phyloP scores from a whole-genome alignment of 2,329 filamentous ascomycete genomes.

The Xylariaceae sp. region DNA sequence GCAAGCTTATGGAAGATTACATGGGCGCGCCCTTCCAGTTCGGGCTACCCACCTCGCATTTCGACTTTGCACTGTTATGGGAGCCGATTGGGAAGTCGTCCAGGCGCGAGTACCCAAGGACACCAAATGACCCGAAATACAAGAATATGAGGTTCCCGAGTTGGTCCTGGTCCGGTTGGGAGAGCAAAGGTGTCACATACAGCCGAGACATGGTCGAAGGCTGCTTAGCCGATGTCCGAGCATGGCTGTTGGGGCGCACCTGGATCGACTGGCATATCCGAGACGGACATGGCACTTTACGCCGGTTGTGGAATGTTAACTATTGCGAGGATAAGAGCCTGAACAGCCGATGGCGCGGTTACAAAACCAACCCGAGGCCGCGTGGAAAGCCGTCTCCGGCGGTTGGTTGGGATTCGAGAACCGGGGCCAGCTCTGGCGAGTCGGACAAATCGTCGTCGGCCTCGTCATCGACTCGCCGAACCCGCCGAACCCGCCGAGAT shows the following conservation, averaged over 20 bases:
- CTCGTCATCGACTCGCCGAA: too few species aligned
- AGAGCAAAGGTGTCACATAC: slow-evolving; percentile 14
- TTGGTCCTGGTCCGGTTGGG: slow-evolving; percentile 30
- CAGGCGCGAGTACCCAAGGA: background rate
- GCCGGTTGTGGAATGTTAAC: slow-evolving; percentile 25
- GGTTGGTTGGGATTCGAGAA: too few species aligned
- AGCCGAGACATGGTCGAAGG: slow-evolving; percentile 14
- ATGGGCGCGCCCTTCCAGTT: slow-evolving; percentile 20
- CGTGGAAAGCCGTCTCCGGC: too few species aligned
- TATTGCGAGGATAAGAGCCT: too few species aligned
- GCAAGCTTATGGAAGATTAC: slow-evolving; percentile 15
- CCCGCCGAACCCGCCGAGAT: too few species aligned
- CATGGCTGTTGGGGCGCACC: slow-evolving; percentile 27
- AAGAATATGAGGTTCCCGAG: slow-evolving; percentile 21
- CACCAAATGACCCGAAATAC: background rate
- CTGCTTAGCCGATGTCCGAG: slow-evolving; percentile 18
- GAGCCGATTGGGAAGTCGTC: slow-evolving; percentile 7
- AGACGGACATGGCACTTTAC: slow-evolving; percentile 22
- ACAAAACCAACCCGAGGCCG: too few species aligned
- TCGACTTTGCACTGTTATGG: slow-evolving; percentile 29
- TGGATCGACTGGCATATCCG: slow-evolving; percentile 30
- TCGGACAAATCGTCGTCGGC: too few species aligned
- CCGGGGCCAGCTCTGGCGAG: too few species aligned
- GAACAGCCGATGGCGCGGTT: too few species aligned
- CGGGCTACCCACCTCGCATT: slow-evolving; percentile 26